Evolutionary conservation across 148 eudicot genomes (phyloP), one percentile per base, ranked within the genome.

Genomic region (Cornus controversa): DNA sequence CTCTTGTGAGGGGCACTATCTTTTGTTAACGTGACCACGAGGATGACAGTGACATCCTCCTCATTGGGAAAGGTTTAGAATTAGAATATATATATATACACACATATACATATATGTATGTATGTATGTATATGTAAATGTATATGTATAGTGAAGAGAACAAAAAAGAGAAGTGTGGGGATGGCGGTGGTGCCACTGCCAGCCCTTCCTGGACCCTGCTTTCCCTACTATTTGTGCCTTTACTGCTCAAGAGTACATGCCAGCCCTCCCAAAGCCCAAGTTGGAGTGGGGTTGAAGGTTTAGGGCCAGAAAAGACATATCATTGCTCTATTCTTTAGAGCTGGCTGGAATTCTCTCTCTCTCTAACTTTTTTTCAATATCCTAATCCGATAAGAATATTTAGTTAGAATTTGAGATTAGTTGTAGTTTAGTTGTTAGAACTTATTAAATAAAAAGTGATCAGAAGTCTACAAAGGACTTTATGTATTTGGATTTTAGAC

Each of bases 1-100:
- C 77, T 71, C 50, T 57, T 82, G 77, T 82, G 70, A 84, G 64
- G 82, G 84, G 77, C 81, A 75, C 80, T 72, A 66, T 67, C 76
- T 81, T 71, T 68, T 78, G 60, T 57, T 69, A 74, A 71, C 67
- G 62, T 64, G 72, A 60, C 77, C 78, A 69, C 68, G 79, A 72
- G 78, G 67, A 62, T 76, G 80, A 85, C 69, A 74, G 29, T 67
- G 82, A 69, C 82, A 65, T 67, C 67, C 69, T 80, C 74, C 72
- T 58, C 66, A 57, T 37, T 78, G 50, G 42, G 64, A 3, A 40
- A n/a, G 14, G 7, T 31, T 73, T 20, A 10, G n/a, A n/a, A n/a
- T n/a, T n/a, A n/a, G n/a, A n/a, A n/a, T 11, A 14, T 67, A 28
- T 67, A 23, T 37, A 20, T 34, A 8, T 69, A 22, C n/a, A n/a